These are phyloP conservation scores for Arachis monticola DNA, from an alignment of 331 rosid species.

Conservation along the genomic window DNA sequence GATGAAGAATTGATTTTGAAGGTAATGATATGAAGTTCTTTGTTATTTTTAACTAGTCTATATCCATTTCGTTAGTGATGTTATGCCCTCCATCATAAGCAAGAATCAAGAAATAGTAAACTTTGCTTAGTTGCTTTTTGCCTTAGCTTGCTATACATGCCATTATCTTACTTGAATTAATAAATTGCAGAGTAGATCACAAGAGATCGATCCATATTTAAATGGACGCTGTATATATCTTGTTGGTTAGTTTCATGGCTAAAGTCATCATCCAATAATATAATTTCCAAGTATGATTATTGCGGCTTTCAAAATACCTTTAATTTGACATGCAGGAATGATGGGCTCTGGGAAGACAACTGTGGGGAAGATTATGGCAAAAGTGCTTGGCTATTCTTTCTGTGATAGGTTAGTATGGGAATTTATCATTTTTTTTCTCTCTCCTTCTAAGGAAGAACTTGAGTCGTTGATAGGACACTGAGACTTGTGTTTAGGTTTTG, in stretches of 20 bases:
- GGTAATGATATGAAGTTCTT: slow-evolving; percentile 47
- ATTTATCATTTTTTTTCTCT: slow-evolving; percentile 23
- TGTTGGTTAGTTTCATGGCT: slow-evolving; percentile 78
- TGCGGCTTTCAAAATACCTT: slow-evolving; percentile 29
- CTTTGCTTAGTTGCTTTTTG: slow-evolving; percentile 34
- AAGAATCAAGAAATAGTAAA: slow-evolving; percentile 12
- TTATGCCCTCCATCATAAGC: neutral
- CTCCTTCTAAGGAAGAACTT: slow-evolving; percentile 1
- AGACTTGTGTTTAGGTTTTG: too few species aligned
- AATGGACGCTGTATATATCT: slow-evolving; percentile 90
- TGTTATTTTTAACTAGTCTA: slow-evolving; percentile 26
- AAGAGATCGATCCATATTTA: slow-evolving; percentile 71
- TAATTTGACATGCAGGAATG: slow-evolving; percentile 75
- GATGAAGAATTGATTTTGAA: slow-evolving; percentile 72
- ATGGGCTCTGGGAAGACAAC: slow-evolving; percentile 99
- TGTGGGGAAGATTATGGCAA: slow-evolving; percentile 80
- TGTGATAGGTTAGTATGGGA: slow-evolving; percentile 67
- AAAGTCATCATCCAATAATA: slow-evolving; percentile 29
- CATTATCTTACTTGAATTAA: slow-evolving; percentile 56
- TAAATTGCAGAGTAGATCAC: slow-evolving; percentile 75
- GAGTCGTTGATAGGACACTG: too few species aligned
- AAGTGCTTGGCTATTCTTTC: slow-evolving; percentile 77
- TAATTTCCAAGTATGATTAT: slow-evolving; percentile 30
- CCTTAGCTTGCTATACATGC: slow-evolving; percentile 24
- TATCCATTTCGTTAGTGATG: too few species aligned